Evolutionary conservation across 306 rosid genomes (phyloP).

Genomic region (Senna siamea): DNA sequence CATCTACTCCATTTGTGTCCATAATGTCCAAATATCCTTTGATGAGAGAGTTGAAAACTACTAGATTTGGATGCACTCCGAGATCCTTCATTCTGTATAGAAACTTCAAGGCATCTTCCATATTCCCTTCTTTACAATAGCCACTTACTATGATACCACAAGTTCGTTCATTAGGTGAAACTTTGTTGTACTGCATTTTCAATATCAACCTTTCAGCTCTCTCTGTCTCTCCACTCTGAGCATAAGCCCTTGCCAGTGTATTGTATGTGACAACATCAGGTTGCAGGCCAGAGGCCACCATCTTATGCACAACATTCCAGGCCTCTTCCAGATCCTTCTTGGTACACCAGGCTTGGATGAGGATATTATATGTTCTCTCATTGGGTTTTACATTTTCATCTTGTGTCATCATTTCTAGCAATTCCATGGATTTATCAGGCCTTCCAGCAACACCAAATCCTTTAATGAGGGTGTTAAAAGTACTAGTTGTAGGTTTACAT

Average conservation of each 20-base stretch:
- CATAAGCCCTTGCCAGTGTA: conserved; percentile 87
- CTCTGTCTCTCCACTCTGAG: conserved; percentile 74
- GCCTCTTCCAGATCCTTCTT: conserved; percentile 70
- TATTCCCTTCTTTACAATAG: conserved; percentile 85
- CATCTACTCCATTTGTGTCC: conserved; percentile 77
- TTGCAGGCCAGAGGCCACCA: conserved; percentile 75
- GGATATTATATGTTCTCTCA: conserved; percentile 84
- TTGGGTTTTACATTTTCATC: conserved; percentile 69
- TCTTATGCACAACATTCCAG: conserved; percentile 68
- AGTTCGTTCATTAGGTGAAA: conserved; percentile 81
- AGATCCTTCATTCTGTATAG: conserved; percentile 80
- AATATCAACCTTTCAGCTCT: conserved; percentile 71
- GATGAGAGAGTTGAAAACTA: conserved; percentile 83
- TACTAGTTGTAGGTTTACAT: conserved; percentile 87
- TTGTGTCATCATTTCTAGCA: conserved; percentile 72
- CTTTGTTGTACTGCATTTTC: conserved; percentile 69
- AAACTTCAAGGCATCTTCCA: conserved; percentile 83
- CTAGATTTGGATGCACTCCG: conserved; percentile 76
- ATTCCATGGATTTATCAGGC: conserved; percentile 70
- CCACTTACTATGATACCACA: conserved; percentile 85
- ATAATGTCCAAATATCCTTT: conserved; percentile 79
- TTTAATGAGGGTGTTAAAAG: conserved; percentile 89
- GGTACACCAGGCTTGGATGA: conserved; percentile 86
- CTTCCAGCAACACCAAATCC: conserved; percentile 80
- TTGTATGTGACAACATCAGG: conserved; percentile 92